These are phyloP conservation scores for Epichloe brachyelytri DNA, from an alignment of 2,329 filamentous ascomycete species.

Conservation along the genomic window DNA sequence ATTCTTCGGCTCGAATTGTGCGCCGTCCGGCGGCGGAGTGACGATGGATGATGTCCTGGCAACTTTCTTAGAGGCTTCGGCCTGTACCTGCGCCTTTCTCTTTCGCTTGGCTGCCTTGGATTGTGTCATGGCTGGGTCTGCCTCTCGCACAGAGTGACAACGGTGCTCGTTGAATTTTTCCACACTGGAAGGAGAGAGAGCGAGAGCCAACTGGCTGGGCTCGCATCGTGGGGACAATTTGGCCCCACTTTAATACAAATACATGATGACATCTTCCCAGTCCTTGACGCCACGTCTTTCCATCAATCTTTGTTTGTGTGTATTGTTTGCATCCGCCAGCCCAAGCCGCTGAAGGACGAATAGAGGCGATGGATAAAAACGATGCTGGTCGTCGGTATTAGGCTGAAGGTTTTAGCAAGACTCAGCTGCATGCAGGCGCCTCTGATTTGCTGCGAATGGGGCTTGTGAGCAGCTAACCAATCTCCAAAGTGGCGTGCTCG, in stretches of 20 bases:
- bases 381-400: too few relatives aligned
- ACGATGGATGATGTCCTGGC: conserved; percentile 21
- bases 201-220: too few relatives aligned
- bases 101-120: conserved; percentile 34
- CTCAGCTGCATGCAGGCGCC: neutral
- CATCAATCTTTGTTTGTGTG: too few relatives aligned
- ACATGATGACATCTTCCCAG: too few relatives aligned
- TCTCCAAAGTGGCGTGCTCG: neutral
- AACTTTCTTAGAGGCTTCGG: conserved; percentile 23
- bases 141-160: too few relatives aligned
- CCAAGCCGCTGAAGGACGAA: too few relatives aligned
- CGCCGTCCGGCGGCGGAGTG: conserved; percentile 24
- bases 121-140: conserved; percentile 10
- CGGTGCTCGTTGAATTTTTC: neutral
- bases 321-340: too few relatives aligned
- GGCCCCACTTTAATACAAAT: too few relatives aligned
- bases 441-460: neutral
- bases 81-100: conserved; percentile 23
- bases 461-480: neutral
- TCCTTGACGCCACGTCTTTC: too few relatives aligned
- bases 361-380: too few relatives aligned
- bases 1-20: conserved; percentile 30
- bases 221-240: too few relatives aligned
- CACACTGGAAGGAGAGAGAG: too few relatives aligned
- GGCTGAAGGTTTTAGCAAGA: neutral